Conservation (phyloP, 148 eudicot genomes). For the Amaranthus palmeri region DNA sequence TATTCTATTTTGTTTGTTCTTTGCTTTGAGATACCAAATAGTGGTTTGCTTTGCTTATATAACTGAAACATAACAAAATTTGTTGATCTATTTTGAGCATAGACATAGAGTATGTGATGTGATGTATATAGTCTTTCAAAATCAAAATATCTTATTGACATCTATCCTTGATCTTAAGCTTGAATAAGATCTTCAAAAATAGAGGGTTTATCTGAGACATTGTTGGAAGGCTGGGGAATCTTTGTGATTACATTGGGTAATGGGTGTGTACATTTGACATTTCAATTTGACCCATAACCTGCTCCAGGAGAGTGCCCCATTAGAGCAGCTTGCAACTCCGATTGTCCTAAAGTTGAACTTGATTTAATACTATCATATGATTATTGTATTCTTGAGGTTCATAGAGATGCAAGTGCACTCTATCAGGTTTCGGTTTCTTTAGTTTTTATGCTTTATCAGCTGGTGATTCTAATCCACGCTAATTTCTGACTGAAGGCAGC, state of each 20-base stretch:
- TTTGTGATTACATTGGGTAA: not conserved
- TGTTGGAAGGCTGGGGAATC: not conserved
- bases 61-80: not conserved
- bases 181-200: not conserved
- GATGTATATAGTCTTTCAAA: not conserved
- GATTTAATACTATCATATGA: not conserved
- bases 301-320: not conserved
- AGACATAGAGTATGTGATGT: no score
- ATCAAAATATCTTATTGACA: not conserved
- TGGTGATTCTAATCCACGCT: slow-evolving; percentile 2
- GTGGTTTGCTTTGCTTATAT: not conserved
- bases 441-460: not conserved
- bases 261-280: not conserved
- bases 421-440: not conserved
- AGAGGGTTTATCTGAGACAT: not conserved
- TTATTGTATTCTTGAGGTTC: not conserved
- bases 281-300: not conserved
- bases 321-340: not conserved
- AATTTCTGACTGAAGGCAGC: slow-evolving; percentile 56
- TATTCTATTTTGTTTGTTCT: not conserved
- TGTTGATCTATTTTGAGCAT: not conserved
- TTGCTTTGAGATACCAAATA: not conserved
- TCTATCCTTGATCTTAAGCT: not conserved
- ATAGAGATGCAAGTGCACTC: not conserved
- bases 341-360: not conserved